Evolutionary conservation across 768 basidiomycete species (phyloP).

Genomic region (Fibroporia radiculosa): DNA sequence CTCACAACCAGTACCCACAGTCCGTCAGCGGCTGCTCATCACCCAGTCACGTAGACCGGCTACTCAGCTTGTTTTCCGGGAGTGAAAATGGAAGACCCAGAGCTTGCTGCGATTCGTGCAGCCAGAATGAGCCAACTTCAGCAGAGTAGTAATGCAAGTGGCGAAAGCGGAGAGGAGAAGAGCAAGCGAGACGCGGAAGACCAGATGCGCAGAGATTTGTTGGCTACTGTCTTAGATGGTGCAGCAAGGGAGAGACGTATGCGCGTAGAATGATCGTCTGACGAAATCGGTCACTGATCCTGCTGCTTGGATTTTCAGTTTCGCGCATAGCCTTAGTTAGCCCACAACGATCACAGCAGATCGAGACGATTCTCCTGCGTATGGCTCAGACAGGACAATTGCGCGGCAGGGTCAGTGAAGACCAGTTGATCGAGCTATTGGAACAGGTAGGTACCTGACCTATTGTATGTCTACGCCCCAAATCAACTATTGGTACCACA

Average conservation of each 20-base stretch:
- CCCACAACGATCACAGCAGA: slow-evolving; percentile 70
- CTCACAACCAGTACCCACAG: no score
- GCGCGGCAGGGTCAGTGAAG: slow-evolving; percentile 66
- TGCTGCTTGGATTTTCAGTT: slow-evolving; percentile 38
- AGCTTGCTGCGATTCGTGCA: slow-evolving; percentile 37
- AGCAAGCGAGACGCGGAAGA: slow-evolving; percentile 56
- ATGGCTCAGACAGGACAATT: slow-evolving; percentile 85
- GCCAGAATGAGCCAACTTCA: slow-evolving; percentile 36
- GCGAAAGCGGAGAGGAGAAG: slow-evolving; percentile 39
- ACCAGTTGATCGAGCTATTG: slow-evolving; percentile 76
- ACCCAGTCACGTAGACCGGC: no score
- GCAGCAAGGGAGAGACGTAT: slow-evolving; percentile 77
- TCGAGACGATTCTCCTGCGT: slow-evolving; percentile 68
- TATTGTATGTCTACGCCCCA: not conserved
- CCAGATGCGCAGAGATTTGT: slow-evolving; percentile 66
- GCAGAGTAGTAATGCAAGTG: slow-evolving; percentile 14
- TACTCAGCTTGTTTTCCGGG: no score
- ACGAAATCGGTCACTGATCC: not conserved
- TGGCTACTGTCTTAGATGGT: slow-evolving; percentile 69
- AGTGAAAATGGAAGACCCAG: slow-evolving; percentile 25
- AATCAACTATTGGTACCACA: not conserved
- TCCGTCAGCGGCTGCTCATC: no score
- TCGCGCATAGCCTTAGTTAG: slow-evolving; percentile 84
- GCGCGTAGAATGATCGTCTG: slow-evolving; percentile 7
- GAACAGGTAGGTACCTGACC: slow-evolving; percentile 56